Evolutionary conservation across 2,329 filamentous ascomycete genomes (phyloP).

Genomic region (Penicillium corylophilum): DNA sequence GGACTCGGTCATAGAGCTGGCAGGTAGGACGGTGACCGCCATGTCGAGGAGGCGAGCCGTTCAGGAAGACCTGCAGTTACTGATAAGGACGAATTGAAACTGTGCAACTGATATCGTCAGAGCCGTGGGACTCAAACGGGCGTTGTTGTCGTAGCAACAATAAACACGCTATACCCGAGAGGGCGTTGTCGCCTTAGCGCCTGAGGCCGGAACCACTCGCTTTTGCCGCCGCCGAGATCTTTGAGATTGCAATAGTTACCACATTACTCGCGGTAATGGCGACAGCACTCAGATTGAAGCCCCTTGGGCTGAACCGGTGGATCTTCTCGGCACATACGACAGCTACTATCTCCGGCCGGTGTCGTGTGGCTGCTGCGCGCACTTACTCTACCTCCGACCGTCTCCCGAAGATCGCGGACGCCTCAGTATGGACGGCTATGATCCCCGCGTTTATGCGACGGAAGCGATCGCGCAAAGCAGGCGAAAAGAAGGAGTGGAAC

Average conservation of each 20-base stretch:
- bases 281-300: conserved; percentile 17
- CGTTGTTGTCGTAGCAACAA: conserved; percentile 35
- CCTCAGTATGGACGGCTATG: conserved; percentile 68
- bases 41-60: conserved; percentile 20
- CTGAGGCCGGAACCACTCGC: conserved; percentile 13
- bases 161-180: conserved; percentile 18
- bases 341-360: conserved; percentile 4
- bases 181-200: conserved; percentile 13
- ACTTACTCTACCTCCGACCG: conserved; percentile 23
- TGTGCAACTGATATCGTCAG: conserved; percentile 23
- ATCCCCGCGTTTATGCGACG: conserved; percentile 59
- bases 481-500: conserved; percentile 67
- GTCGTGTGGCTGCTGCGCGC: conserved; percentile 6
- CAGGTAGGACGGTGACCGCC: conserved; percentile 34
- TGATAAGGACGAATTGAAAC: conserved; percentile 15
- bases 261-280: conserved; percentile 12
- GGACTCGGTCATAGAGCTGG: conserved; percentile 39
- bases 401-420: conserved; percentile 50
- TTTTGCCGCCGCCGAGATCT: neutral
- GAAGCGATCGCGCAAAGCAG: conserved; percentile 29
- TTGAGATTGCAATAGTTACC: neutral
- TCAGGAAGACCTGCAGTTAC: conserved; percentile 17
- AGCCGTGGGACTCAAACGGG: conserved; percentile 15
- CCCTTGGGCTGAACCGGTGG: conserved; percentile 12
- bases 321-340: conserved; percentile 1